Base-by-base conservation (phyloP, 371 early-diverging fungal species). In the Choanephora cucurbitarum region DNA sequence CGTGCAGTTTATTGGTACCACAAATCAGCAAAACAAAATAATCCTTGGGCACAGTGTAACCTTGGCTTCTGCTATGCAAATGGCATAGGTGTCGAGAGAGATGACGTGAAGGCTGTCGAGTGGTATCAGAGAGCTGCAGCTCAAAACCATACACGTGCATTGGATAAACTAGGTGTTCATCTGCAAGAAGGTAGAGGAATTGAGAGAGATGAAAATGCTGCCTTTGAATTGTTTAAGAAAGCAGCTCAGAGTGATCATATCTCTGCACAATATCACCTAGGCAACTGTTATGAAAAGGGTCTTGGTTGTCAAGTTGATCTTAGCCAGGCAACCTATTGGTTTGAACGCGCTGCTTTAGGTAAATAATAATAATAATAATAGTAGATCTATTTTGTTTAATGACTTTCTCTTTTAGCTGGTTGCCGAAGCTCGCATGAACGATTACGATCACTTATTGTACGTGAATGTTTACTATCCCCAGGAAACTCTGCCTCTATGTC, bases 41-140 rank as follows among this genome's bases (percentile, higher is more conserved):
- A 93, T 72, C 82, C 88, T 18, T 91, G 91, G 82, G 96, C 95
- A 2, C 91, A 91, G 60, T 92, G 92, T 75, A 83, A 87, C 62
- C 75, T 97, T 3, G 95, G 92, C 21, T 88, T 83, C 64, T 89
- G 91, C 66, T 92, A 89, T 73, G 90, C 91, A 44, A 86, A 90
- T 60, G 97, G 95, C 2, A 82, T 86, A 19, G 94, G 91, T 22
- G 80, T 82, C 17, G 55, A 62, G 19, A 69, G 74, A 48, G 80
- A 90, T 60, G 61, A 75, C n/a, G 58, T 64, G 6, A 68, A 81
- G 62, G 91, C 93, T 1, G 80, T 89, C 15, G 64, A 83, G 32
- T 91, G 89, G 85, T 92, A 92, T 62, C 66, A 69, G 3, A 67
- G 77, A 45, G 84, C 89, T 14, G 89, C 93, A 0, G 68, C 73